Conservation (phyloP, 805 yeast species). For the Spencermartinsiella europaea region DNA sequence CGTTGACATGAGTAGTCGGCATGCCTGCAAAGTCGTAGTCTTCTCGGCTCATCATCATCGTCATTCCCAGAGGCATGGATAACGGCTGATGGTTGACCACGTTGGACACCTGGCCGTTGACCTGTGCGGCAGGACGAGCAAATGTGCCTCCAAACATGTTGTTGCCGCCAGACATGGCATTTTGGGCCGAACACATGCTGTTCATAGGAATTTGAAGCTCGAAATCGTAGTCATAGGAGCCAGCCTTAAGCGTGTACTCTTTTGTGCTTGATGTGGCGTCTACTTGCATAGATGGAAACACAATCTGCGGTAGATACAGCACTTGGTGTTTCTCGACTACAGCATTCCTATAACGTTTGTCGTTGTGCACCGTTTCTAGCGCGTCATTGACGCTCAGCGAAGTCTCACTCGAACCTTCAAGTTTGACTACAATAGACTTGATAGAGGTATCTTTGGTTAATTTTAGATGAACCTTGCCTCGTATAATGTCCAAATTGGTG, state of each 20-base stretch:
- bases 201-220: slow-evolving; percentile 32
- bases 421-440: slow-evolving; percentile 25
- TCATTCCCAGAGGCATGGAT: slow-evolving; percentile 1
- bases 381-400: too few relatives aligned
- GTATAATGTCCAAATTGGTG: slow-evolving; percentile 24
- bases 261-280: slow-evolving; percentile 14
- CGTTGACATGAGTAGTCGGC: slow-evolving; percentile 17
- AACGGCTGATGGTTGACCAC: too few relatives aligned
- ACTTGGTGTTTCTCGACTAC: slow-evolving; percentile 25
- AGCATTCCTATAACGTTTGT: too few relatives aligned
- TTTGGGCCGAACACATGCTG: slow-evolving; percentile 15
- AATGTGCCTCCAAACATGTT: slow-evolving; percentile 2
- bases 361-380: slow-evolving; percentile 5
- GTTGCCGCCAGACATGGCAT: slow-evolving; percentile 5
- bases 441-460: slow-evolving; percentile 24
- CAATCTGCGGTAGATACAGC: slow-evolving; percentile 25
- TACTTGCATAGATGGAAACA: slow-evolving; percentile 34
- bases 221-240: slow-evolving; percentile 33
- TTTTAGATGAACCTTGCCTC: slow-evolving; percentile 22
- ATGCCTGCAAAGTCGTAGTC: slow-evolving; percentile 16
- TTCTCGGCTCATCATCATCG: neutral
- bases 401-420: too few relatives aligned
- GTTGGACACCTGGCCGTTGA: too few relatives aligned
- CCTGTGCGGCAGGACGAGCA: too few relatives aligned
- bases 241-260: slow-evolving; percentile 33